Percentiles rank a stretch among this genome's conserved stretches.
phyloP scores from a whole-genome alignment of 106 monocot species.

The Dendrobium catenatum region DNA sequence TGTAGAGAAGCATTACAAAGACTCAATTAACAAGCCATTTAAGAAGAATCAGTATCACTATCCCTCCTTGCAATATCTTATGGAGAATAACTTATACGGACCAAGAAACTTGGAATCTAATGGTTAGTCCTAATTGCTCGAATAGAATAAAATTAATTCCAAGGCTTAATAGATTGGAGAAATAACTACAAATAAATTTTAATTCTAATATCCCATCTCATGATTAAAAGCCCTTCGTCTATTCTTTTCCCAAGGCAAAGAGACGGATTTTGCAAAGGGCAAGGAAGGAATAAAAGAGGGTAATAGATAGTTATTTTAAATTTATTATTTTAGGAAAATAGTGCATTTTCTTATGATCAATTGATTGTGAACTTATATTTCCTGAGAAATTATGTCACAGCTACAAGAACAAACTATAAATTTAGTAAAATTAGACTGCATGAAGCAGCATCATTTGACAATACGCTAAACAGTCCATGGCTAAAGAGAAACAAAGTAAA shows the following conservation, averaged over 20 bases:
- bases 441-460: too few species aligned
- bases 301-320: not conserved
- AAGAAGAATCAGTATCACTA: not conserved
- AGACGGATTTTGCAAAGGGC: not conserved
- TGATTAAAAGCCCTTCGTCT: not conserved
- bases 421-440: not conserved
- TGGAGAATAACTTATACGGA: not conserved
- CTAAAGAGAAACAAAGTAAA: too few species aligned
- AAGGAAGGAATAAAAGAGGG: not conserved
- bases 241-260: not conserved
- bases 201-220: not conserved
- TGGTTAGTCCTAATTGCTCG: not conserved
- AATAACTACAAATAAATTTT: not conserved
- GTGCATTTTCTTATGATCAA: not conserved
- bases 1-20: too few species aligned
- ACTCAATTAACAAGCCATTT: too few species aligned
- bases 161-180: not conserved
- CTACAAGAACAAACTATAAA: not conserved
- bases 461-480: not conserved
- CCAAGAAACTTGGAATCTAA: not conserved
- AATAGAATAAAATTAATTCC: too few species aligned
- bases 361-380: not conserved
- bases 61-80: not conserved
- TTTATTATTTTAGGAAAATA: not conserved
- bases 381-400: not conserved